Evolutionary conservation across 768 basidiomycete species (phyloP), one percentile per base, ranked within the genome.

Genomic region (Lactarius quietus): DNA sequence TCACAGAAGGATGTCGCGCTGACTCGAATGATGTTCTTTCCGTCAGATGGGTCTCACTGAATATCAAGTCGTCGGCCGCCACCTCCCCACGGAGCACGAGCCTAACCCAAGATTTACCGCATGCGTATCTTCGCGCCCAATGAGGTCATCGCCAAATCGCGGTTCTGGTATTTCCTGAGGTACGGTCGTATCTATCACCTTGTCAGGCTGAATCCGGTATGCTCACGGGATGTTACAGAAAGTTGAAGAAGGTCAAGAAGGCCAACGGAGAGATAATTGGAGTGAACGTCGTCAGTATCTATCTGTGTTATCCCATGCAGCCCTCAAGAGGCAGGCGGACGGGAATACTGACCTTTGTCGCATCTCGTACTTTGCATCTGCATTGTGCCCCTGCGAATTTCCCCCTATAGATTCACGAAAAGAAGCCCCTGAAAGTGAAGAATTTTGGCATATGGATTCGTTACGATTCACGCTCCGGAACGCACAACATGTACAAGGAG

Each of bases 401-500:
- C 18, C 35, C 29, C 52, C 41, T 74, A 15, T 86, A 98, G 95
- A 98, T 98, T 76, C 86, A 90, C 76, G 96, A 98, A 83, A 95
- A 93, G 86, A 93, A 90, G 79, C 97, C 97, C 28, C 76, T 97
- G 78, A 95, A 95, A 82, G 91, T 98, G 79, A 98, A 99, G 87
- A 98, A 97, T 89, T 98, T 99, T 76, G 97, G 97, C 71, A 92
- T 99, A 81, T 98, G 97, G 97, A 80, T 99, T 77, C 92, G 96
- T 73, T 99, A 99, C 80, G 97, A 99, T 81, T 98, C 96, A 61
- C 94, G 96, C 73, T 97, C 95, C 59, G 97, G 97, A 69, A 99
- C 97, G 54, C 97, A 98, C 89, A 99, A 99, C 88, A 96, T 98
- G 95, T 97, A 97, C 91, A 95, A 95, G 86, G 91, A 93, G 79